These are phyloP conservation scores for Nemania diffusa DNA, from an alignment of 2,329 filamentous ascomycete species.

Conservation along the genomic window DNA sequence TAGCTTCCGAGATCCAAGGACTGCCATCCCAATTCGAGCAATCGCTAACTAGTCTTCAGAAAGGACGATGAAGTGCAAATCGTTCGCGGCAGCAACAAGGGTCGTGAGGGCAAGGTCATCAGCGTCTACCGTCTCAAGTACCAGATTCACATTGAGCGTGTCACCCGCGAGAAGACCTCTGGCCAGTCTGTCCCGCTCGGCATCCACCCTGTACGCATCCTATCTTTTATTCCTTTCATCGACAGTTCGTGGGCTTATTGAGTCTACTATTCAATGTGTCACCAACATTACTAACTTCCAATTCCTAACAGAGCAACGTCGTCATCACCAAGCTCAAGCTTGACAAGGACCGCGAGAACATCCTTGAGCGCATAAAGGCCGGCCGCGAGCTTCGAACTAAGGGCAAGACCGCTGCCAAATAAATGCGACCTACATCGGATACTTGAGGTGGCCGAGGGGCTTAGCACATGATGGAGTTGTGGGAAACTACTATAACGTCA, in stretches of 20 bases:
- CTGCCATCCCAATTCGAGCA: not conserved
- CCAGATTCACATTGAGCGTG: conserved; percentile 95
- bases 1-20: not conserved
- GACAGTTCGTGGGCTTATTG: not conserved
- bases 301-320: conserved; percentile 77
- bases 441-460: conserved; percentile 22
- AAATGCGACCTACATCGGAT: conserved; percentile 30
- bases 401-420: conserved; percentile 71
- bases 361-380: conserved; percentile 84
- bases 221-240: not conserved
- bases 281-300: conserved; percentile 4
- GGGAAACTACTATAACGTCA: conserved; percentile 20
- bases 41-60: conserved; percentile 52
- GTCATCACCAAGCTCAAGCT: conserved; percentile 37
- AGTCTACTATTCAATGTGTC: not conserved
- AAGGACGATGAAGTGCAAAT: conserved; percentile 97
- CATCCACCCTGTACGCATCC: conserved; percentile 73
- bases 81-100: conserved; percentile 94
- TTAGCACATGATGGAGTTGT: conserved; percentile 18
- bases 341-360: conserved; percentile 84
- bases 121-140: conserved; percentile 99
- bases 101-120: conserved; percentile 97
- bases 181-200: conserved; percentile 95
- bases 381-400: conserved; percentile 82
- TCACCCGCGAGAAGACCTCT: conserved; percentile 96